Percentiles rank a stretch among this genome's conserved stretches.
Conservation (phyloP, 2,329 filamentous ascomycete genomes). For the Sclerotinia sclerotiorum region DNA sequence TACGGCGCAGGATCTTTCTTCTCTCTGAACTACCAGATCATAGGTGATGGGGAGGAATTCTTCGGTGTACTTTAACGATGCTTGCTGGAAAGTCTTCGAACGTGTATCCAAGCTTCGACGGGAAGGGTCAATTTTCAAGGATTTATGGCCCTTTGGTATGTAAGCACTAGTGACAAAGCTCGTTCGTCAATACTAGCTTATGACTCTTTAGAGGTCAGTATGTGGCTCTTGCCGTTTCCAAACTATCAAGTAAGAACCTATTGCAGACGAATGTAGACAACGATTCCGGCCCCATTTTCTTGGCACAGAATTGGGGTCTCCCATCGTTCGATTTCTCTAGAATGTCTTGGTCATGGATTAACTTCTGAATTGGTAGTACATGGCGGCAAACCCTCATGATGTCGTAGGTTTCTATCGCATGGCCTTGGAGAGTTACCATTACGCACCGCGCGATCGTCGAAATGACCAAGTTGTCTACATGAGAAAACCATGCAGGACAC, state of each 20-base stretch:
- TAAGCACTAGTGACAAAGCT: background rate
- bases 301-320: conserved; percentile 22
- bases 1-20: conserved; percentile 16
- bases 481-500: background rate
- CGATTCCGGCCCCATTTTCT: conserved; percentile 21
- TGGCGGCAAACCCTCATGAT: conserved; percentile 25
- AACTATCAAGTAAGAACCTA: conserved; percentile 19
- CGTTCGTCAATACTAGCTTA: background rate
- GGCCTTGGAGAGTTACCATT: background rate
- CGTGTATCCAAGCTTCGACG: conserved; percentile 20
- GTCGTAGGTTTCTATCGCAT: conserved; percentile 23
- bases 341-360: background rate
- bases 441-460: background rate
- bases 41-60: background rate
- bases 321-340: background rate
- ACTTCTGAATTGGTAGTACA: conserved; percentile 8
- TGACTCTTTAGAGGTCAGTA: conserved; percentile 12
- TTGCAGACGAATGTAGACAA: conserved; percentile 6
- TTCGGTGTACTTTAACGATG: conserved; percentile 25
- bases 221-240: conserved; percentile 25
- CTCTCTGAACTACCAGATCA: conserved; percentile 9
- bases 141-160: conserved; percentile 25
- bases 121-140: conserved; percentile 28
- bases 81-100: conserved; percentile 30
- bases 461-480: background rate